Evolutionary conservation across 257 asterid species (phyloP).

Genomic region (Scutellaria minor): DNA sequence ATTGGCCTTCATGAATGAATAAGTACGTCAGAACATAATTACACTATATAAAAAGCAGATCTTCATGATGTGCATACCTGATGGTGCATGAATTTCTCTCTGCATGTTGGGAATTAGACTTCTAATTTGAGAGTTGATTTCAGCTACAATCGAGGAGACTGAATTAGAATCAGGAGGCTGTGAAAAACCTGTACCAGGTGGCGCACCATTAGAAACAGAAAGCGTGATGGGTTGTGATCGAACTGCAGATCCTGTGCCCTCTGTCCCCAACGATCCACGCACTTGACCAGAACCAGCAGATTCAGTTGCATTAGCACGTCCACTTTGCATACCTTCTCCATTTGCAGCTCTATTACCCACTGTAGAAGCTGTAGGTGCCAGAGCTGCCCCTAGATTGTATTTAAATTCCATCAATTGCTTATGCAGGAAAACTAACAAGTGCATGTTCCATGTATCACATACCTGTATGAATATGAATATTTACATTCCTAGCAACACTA

Average conservation of each 20-base stretch:
- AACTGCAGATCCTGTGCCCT: slow-evolving; percentile 41
- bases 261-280: slow-evolving; percentile 42
- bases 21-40: slow-evolving; percentile 19
- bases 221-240: slow-evolving; percentile 47
- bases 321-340: slow-evolving; percentile 65
- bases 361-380: slow-evolving; percentile 51
- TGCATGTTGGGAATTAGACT: slow-evolving; percentile 41
- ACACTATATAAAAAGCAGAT: background rate
- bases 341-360: slow-evolving; percentile 54
- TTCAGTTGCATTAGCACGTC: slow-evolving; percentile 41
- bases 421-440: slow-evolving; percentile 14
- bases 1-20: slow-evolving; percentile 38
- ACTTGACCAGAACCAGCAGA: slow-evolving; percentile 57
- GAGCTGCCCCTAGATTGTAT: slow-evolving; percentile 47
- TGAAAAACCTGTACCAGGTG: slow-evolving; percentile 45
- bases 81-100: slow-evolving; percentile 38
- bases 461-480: slow-evolving; percentile 91
- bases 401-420: slow-evolving; percentile 13
- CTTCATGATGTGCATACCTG: slow-evolving; percentile 41
- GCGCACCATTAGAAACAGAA: slow-evolving; percentile 48
- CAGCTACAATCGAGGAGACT: slow-evolving; percentile 44
- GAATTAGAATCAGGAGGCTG: slow-evolving; percentile 45
- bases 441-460: slow-evolving; percentile 29
- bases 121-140: slow-evolving; percentile 46
- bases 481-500: slow-evolving; percentile 79